Evolutionary conservation across 179 eudicot species (phyloP).

Genomic region (Spinacia oleracea): DNA sequence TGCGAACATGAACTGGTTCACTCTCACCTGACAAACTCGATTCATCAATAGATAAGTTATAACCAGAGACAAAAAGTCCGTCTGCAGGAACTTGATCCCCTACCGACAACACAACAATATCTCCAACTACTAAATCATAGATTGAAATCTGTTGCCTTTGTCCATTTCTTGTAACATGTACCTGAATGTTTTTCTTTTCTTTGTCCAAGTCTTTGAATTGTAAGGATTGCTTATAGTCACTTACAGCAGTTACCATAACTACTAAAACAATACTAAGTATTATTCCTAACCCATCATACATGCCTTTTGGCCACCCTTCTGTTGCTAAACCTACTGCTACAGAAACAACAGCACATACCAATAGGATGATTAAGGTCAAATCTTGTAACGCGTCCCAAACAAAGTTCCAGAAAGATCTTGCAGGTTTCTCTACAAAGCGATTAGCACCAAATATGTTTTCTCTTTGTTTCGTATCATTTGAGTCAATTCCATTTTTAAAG

Average conservation of each 20-base stretch:
- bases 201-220: conserved; percentile 76
- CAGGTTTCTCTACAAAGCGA: conserved; percentile 53
- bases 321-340: conserved; percentile 69
- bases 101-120: conserved; percentile 59
- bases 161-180: conserved; percentile 61
- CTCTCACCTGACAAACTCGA: conserved; percentile 91
- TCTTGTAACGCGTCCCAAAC: conserved; percentile 87
- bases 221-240: conserved; percentile 79
- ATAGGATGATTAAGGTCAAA: conserved; percentile 65
- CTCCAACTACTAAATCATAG: conserved; percentile 76
- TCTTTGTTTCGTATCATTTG: conserved; percentile 38
- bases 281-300: conserved; percentile 80
- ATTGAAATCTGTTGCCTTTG: conserved; percentile 63
- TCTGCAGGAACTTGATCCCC: conserved; percentile 93
- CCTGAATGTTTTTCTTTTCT: conserved; percentile 62
- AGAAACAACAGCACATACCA: conserved; percentile 74
- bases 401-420: conserved; percentile 55
- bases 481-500: conserved; percentile 38
- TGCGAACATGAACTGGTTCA: conserved; percentile 51
- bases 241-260: conserved; percentile 73
- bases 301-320: conserved; percentile 85
- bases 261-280: conserved; percentile 65
- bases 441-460: conserved; percentile 56
- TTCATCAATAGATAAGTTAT: conserved; percentile 69
- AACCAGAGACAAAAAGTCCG: conserved; percentile 67